A percentile compares a stretch with the other conserved stretches of the same genome.
phyloP scores from a whole-genome alignment of 495 filamentous ascomycete species.

The Daldinia caldariorum region DNA sequence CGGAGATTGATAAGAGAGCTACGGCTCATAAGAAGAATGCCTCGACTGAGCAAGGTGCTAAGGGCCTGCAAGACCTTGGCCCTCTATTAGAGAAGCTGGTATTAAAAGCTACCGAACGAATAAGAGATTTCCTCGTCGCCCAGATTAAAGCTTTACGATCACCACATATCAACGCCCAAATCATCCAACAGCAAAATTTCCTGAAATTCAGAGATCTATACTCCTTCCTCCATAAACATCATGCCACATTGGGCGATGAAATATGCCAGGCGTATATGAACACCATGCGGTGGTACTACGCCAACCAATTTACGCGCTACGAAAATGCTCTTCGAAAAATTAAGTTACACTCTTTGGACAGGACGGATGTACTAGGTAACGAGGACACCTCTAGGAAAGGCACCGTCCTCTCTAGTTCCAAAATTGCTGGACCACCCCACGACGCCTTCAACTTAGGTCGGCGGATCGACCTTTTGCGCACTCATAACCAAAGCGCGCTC shows the following conservation, averaged over 20 bases:
- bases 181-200: slow-evolving; percentile 91
- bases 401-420: slow-evolving; percentile 57
- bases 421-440: slow-evolving; percentile 69
- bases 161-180: slow-evolving; percentile 94
- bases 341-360: slow-evolving; percentile 82
- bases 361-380: slow-evolving; percentile 83
- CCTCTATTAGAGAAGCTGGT: slow-evolving; percentile 85
- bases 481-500: slow-evolving; percentile 74
- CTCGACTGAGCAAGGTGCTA: slow-evolving; percentile 69
- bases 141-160: slow-evolving; percentile 93
- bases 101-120: slow-evolving; percentile 91
- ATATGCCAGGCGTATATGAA: slow-evolving; percentile 95
- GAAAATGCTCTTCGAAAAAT: slow-evolving; percentile 83
- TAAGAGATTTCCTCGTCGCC: slow-evolving; percentile 90
- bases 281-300: slow-evolving; percentile 99
- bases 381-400: slow-evolving; percentile 74
- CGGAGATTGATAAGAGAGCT: slow-evolving; percentile 83
- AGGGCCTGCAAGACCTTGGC: slow-evolving; percentile 82
- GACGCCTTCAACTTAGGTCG: slow-evolving; percentile 90
- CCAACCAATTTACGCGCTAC: slow-evolving; percentile 90
- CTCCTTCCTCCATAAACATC: slow-evolving; percentile 80
- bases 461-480: slow-evolving; percentile 80
- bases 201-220: slow-evolving; percentile 88
- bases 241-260: slow-evolving; percentile 81
- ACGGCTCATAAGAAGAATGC: slow-evolving; percentile 72